Percentiles rank a stretch among this genome's conserved stretches.
Evolutionary conservation across 2,329 filamentous ascomycete species (phyloP).

Genomic region (Dothistroma pini): DNA sequence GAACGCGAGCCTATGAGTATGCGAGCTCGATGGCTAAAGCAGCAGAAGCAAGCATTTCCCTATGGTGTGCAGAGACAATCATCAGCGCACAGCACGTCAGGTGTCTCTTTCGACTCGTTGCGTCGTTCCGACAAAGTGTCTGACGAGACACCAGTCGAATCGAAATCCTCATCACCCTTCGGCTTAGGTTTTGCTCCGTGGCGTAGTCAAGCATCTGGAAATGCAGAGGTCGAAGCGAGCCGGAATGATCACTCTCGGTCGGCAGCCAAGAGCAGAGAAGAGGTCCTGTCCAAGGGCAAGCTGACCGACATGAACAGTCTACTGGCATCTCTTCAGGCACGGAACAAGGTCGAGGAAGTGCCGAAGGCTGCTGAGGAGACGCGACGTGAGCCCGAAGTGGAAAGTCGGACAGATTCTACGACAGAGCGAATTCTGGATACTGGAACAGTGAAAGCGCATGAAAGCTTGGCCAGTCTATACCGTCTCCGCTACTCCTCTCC

Average conservation of each 20-base stretch:
- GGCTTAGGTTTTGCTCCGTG: background rate
- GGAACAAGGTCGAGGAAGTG: background rate
- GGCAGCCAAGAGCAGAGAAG: background rate
- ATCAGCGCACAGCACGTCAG: background rate
- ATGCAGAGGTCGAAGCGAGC: background rate
- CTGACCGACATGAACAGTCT: background rate
- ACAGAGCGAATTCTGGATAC: background rate
- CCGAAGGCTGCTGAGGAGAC: background rate
- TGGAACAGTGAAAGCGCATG: background rate
- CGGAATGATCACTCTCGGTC: background rate
- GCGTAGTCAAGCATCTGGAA: background rate
- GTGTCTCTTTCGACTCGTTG: constrained; percentile 6
- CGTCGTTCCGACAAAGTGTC: constrained; percentile 3
- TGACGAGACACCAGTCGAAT: background rate
- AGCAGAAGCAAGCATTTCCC: background rate
- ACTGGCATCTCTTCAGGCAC: background rate
- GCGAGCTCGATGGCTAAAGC: constrained; percentile 1
- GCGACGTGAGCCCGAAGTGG: background rate
- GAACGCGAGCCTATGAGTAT: background rate
- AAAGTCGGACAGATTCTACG: background rate
- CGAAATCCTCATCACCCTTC: background rate
- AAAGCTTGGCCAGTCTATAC: background rate
- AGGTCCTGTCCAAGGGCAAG: background rate
- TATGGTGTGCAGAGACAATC: background rate
- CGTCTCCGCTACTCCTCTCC: background rate